These are phyloP conservation scores for Balansia obtecta DNA, from an alignment of 2,329 filamentous ascomycete genomes.

Conservation along the genomic window DNA sequence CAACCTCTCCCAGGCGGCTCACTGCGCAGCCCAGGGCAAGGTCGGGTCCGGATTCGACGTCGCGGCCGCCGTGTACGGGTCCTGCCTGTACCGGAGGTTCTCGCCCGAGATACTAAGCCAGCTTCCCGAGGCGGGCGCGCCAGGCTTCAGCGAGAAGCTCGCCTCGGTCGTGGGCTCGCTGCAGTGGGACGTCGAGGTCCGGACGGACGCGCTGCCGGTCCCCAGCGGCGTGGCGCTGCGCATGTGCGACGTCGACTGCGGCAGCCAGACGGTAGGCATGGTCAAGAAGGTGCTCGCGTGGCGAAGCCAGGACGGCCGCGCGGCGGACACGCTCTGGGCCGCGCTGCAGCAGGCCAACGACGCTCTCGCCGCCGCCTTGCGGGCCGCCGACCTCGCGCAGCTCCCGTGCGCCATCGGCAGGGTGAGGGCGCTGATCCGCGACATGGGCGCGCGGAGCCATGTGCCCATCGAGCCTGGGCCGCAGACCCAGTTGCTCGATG, in stretches of 20 bases:
- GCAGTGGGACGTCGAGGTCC: conserved; percentile 70
- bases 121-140: conserved; percentile 52
- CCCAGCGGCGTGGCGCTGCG: conserved; percentile 65
- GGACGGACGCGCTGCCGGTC: conserved; percentile 56
- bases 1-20: conserved; percentile 85
- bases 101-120: conserved; percentile 60
- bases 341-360: conserved; percentile 65
- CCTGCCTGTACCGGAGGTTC: conserved; percentile 86
- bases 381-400: conserved; percentile 30
- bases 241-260: conserved; percentile 95
- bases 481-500: conserved; percentile 77
- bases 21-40: conserved; percentile 94
- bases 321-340: conserved; percentile 62
- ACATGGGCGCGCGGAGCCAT: conserved; percentile 60
- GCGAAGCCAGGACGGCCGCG: conserved; percentile 51
- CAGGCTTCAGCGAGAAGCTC: conserved; percentile 55
- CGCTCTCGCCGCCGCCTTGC: conserved; percentile 51
- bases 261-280: conserved; percentile 88
- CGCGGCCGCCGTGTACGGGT: conserved; percentile 83
- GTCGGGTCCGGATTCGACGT: conserved; percentile 94
- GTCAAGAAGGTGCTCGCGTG: conserved; percentile 83
- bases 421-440: conserved; percentile 52
- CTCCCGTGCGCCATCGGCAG: conserved; percentile 34
- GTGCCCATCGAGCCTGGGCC: conserved; percentile 83
- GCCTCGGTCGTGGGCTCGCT: conserved; percentile 52